These are phyloP conservation scores for Penicillium longicatenatum DNA, from an alignment of 495 filamentous ascomycete species.

Conservation along the genomic window DNA sequence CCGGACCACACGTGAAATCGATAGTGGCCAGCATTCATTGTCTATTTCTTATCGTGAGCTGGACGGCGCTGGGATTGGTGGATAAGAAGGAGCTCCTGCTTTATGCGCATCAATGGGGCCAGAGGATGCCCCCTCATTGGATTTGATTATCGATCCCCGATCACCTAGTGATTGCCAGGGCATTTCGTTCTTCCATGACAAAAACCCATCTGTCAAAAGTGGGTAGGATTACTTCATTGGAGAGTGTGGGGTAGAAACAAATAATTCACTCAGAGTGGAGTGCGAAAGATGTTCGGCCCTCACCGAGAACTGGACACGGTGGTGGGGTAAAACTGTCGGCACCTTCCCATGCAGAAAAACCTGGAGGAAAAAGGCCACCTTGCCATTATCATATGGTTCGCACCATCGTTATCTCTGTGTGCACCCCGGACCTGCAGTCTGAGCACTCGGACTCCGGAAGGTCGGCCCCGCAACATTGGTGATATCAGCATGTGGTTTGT, in stretches of 20 bases:
- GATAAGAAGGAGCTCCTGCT: background rate
- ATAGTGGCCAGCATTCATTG: constrained; percentile 14
- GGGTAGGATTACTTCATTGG: constrained; percentile 16
- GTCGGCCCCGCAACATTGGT: constrained; percentile 40
- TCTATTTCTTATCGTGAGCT: background rate
- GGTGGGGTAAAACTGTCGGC: constrained; percentile 11
- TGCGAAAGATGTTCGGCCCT: constrained; percentile 12
- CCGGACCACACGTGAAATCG: constrained; percentile 17
- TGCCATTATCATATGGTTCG: background rate
- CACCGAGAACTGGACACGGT: constrained; percentile 30
- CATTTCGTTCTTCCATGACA: constrained; percentile 7
- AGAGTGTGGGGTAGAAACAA: constrained; percentile 26
- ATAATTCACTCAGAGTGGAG: constrained; percentile 15
- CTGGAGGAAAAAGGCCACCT: background rate
- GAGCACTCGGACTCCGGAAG: constrained; percentile 31
- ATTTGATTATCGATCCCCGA: constrained; percentile 1
- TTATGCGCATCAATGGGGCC: background rate
- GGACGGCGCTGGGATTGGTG: constrained; percentile 1
- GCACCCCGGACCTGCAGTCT: constrained; percentile 1
- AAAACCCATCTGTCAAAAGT: constrained; percentile 7
- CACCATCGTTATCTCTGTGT: background rate
- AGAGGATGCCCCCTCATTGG: background rate
- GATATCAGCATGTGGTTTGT: constrained; percentile 38
- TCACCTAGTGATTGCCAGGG: constrained; percentile 7
- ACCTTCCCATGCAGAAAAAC: too few relatives aligned